Base-by-base conservation (phyloP, 768 basidiomycete species). In the Lactarius hengduanensis region DNA sequence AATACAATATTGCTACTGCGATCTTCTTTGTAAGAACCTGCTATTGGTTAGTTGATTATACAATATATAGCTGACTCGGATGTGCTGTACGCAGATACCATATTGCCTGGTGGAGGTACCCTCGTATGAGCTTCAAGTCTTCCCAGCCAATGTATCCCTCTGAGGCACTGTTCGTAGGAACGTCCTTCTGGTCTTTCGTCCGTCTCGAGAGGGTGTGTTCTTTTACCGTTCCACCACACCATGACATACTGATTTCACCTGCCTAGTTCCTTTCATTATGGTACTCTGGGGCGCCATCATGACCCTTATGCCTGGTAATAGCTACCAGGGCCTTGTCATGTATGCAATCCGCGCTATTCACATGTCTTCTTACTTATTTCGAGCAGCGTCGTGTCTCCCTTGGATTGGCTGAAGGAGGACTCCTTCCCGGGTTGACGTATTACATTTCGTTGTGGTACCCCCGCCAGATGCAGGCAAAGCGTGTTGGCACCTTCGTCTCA, bases 401-500 rank as follows among this genome's bases (percentile, higher is more conserved):
- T 20, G 83, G 83, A 61, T 70, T 82, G 36, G 74, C 81, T 38
- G 83, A 83, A 70, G 80, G 78, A 53, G 83, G 84, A 15, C 18
- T 70, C 43, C 74, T 74, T 62, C 77, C 80, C 0, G 78, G 78
- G 0, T 74, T 81, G 61, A 78, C 76, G 2, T 83, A 81, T 63
- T 80, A 78, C 50, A 76, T 86, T 54, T 84, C 83, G 15, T 73
- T 84, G 58, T 88, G 87, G 86, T 85, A 90, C 72, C 80, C 84
- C 10, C 78, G 83, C 40, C 76, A 77, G 60, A 87, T 89, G 71
- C 81, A 86, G 50, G 85, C 83, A 20, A 76, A 75, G 71, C 81
- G 87, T 38, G 80, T 86, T 64, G 84, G 86, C 4, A 77, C 87
- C 53, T 89, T 89, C 78, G 86, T 87, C 73, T 82, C 82, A 22